Evolutionary conservation across 345 rosid genomes (phyloP).

Genomic region (Stellera chamaejasme): DNA sequence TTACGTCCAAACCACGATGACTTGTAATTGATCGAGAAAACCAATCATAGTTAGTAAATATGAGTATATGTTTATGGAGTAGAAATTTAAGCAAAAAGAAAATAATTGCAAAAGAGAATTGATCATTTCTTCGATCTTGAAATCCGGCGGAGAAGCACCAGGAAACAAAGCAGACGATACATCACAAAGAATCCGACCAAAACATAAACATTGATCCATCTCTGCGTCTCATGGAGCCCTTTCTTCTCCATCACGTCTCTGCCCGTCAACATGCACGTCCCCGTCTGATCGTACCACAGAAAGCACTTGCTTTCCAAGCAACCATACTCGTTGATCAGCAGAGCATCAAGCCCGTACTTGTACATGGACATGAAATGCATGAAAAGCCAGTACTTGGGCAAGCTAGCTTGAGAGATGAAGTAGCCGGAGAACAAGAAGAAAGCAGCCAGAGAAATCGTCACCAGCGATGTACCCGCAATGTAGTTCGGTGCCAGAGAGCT

Average conservation of each 20-base stretch:
- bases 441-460: constrained; percentile 59
- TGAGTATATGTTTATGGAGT: no score
- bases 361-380: constrained; percentile 96
- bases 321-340: constrained; percentile 83
- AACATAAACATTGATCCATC: constrained; percentile 66
- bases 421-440: constrained; percentile 93
- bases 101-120: no score
- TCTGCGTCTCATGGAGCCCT: constrained; percentile 55
- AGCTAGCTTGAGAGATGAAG: constrained; percentile 65
- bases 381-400: constrained; percentile 89
- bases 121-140: constrained; percentile 58
- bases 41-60: no score
- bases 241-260: constrained; percentile 56
- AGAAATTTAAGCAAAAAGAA: no score
- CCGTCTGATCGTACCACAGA: constrained; percentile 46
- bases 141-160: constrained; percentile 65
- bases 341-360: constrained; percentile 80
- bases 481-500: constrained; percentile 92
- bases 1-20: no score
- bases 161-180: constrained; percentile 70
- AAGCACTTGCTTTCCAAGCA: constrained; percentile 60
- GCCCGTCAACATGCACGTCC: constrained; percentile 59
- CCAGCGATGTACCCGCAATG: constrained; percentile 76
- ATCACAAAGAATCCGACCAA: constrained; percentile 79
- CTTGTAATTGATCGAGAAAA: no score